These are phyloP conservation scores for Apiospora arundinis DNA, from an alignment of 2,329 filamentous ascomycete genomes.

Conservation along the genomic window DNA sequence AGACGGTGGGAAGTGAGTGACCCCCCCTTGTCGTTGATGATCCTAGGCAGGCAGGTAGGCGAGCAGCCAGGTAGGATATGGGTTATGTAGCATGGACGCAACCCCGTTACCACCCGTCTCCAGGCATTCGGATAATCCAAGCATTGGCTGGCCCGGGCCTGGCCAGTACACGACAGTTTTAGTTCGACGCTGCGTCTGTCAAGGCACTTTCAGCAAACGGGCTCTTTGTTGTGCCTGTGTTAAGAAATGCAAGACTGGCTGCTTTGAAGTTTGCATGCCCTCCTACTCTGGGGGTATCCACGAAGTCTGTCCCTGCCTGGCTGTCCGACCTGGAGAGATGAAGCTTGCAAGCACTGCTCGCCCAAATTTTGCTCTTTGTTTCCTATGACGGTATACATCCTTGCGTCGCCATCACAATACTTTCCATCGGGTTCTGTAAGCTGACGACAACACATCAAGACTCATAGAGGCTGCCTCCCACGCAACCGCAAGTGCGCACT, in stretches of 20 bases:
- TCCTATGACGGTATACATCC: not conserved
- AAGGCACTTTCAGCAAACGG: not conserved
- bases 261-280: not conserved
- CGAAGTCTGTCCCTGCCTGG: not conserved
- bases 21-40: constrained; percentile 16
- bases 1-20: not conserved
- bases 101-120: not conserved
- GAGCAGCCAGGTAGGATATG: no score
- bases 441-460: constrained; percentile 16
- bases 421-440: not conserved
- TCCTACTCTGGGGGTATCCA: not conserved
- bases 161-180: not conserved
- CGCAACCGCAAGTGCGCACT: not conserved
- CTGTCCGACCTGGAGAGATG: not conserved
- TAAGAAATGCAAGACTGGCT: not conserved
- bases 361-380: not conserved
- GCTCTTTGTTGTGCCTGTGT: constrained; percentile 2
- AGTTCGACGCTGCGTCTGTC: not conserved
- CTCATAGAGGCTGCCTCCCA: constrained; percentile 7
- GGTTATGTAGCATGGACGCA: not conserved
- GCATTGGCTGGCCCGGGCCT: not conserved
- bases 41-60: not conserved
- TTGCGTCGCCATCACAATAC: not conserved
- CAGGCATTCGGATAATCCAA: not conserved
- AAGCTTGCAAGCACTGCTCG: not conserved